Evolutionary conservation across 495 filamentous ascomycete species (phyloP).

Genomic region (Hypomontagnella submonticulosa): DNA sequence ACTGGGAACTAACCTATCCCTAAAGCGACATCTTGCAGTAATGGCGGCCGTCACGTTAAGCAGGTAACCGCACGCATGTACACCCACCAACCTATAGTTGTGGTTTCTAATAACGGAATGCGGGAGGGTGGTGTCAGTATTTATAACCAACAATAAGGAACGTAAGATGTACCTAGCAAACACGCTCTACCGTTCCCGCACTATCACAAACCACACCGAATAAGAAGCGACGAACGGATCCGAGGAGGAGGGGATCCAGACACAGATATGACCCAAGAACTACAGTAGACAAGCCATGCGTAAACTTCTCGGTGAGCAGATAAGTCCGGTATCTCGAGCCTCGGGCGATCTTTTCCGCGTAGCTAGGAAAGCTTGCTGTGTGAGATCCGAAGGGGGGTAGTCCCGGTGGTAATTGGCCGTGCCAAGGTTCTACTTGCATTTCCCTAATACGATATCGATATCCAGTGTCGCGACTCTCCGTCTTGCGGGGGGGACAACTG

Average conservation of each 20-base stretch:
- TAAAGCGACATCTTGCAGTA: constrained; percentile 38
- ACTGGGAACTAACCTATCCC: constrained; percentile 11
- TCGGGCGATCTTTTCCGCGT: constrained; percentile 9
- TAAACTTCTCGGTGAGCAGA: neutral
- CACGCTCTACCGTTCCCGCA: neutral
- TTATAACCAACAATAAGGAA: constrained; percentile 5
- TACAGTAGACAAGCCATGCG: too few relatives aligned
- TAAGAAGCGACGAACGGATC: neutral
- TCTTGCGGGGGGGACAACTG: constrained; percentile 23
- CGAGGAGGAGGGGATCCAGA: neutral
- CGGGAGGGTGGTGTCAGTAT: constrained; percentile 8
- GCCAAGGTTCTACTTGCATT: constrained; percentile 8
- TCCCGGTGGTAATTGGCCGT: constrained; percentile 11
- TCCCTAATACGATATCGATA: neutral
- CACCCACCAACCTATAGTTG: neutral
- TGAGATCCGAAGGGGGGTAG: constrained; percentile 14
- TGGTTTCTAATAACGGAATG: constrained; percentile 6
- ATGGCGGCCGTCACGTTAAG: constrained; percentile 40
- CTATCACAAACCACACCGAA: neutral
- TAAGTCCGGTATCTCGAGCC: neutral
- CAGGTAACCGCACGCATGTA: constrained; percentile 31
- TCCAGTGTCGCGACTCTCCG: constrained; percentile 16
- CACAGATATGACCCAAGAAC: too few relatives aligned
- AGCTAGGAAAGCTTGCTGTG: constrained; percentile 21
- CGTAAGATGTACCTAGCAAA: too few relatives aligned